Conservation (phyloP, 148 eudicot species). For the Vaccinium macrocarpon region DNA sequence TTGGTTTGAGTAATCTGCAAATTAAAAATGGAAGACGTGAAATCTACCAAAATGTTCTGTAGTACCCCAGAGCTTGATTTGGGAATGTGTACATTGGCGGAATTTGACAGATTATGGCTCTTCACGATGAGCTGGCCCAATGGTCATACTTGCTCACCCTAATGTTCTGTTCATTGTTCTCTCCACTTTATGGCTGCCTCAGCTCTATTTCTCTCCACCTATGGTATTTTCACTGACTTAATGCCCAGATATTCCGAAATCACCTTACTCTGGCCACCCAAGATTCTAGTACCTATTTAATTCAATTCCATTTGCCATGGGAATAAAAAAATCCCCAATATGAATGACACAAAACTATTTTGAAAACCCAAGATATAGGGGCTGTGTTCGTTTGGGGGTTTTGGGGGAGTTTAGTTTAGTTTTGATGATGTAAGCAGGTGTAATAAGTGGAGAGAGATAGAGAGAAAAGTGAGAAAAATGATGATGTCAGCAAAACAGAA, state of each 20-base stretch:
- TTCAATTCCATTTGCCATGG: neutral
- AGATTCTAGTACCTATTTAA: neutral
- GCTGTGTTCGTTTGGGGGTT: too few relatives aligned
- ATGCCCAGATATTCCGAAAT: neutral
- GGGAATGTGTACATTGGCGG: neutral
- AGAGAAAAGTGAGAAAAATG: too few relatives aligned
- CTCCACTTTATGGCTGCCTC: neutral
- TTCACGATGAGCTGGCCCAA: neutral
- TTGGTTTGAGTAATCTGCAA: neutral
- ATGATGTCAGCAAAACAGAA: too few relatives aligned
- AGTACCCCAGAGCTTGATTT: neutral
- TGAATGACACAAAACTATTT: neutral
- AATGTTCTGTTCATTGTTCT: neutral
- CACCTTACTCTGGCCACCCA: neutral
- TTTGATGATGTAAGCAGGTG: too few relatives aligned
- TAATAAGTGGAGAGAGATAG: too few relatives aligned
- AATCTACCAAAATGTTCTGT: neutral
- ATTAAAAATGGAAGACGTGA: neutral
- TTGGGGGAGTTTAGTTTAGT: too few relatives aligned
- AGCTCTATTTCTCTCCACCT: neutral
- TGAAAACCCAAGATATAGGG: neutral
- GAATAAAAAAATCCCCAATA: neutral
- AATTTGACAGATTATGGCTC: neutral
- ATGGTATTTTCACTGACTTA: neutral
- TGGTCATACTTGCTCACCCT: too few relatives aligned